Evolutionary conservation across 202 grass and related monocot genomes (phyloP).

Genomic region (Schoenoplectus triqueter): DNA sequence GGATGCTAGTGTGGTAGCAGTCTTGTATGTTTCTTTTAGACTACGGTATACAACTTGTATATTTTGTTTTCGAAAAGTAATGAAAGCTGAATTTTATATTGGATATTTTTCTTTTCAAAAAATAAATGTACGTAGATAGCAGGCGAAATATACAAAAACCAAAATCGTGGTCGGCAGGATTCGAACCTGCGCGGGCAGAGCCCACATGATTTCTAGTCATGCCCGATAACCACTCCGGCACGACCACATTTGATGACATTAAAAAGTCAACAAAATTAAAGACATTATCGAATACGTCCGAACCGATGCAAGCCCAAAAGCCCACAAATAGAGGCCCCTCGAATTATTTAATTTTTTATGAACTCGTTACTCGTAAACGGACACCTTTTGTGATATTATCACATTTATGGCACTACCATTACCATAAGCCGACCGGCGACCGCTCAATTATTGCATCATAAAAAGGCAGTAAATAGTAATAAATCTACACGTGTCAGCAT

Average conservation of each 20-base stretch:
- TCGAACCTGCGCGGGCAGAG: constrained; percentile 75
- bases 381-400: neutral
- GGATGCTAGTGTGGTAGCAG: no score
- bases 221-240: constrained; percentile 95
- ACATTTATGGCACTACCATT: constrained; percentile 5
- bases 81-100: no score
- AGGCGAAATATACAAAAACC: neutral
- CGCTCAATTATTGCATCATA: constrained; percentile 30
- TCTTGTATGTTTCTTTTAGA: no score
- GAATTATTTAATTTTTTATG: neutral
- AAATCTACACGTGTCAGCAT: neutral
- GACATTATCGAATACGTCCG: no score
- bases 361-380: neutral
- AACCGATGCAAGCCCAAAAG: neutral
- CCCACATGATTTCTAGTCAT: constrained; percentile 88
- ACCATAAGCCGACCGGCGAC: neutral
- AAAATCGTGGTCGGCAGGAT: constrained; percentile 60
- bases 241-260: constrained; percentile 48
- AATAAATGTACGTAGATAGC: no score
- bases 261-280: neutral
- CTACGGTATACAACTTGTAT: no score
- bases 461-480: constrained; percentile 32
- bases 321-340: neutral
- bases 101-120: no score
- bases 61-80: no score